These are phyloP conservation scores for Thymus quinquecostatus DNA, from an alignment of 257 asterid species.

Conservation along the genomic window DNA sequence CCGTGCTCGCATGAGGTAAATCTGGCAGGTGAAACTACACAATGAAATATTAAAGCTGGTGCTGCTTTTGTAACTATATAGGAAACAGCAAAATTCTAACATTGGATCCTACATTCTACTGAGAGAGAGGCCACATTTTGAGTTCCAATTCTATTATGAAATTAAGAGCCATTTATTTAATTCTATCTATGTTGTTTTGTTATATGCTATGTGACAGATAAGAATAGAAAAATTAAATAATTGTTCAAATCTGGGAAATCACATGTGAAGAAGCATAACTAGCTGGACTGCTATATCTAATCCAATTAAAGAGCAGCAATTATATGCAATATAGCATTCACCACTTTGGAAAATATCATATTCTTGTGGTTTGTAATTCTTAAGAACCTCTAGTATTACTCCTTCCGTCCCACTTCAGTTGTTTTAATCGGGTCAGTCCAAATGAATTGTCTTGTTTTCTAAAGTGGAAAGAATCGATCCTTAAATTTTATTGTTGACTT, in stretches of 20 bases:
- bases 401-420: too few species aligned
- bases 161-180: neutral
- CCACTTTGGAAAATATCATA: too few species aligned
- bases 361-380: neutral
- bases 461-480: too few species aligned
- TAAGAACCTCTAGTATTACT: neutral
- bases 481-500: too few species aligned
- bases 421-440: too few species aligned
- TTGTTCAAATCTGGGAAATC: constrained; percentile 3
- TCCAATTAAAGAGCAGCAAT: constrained; percentile 6
- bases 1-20: constrained; percentile 60
- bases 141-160: neutral
- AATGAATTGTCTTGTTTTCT: too few species aligned
- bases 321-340: too few species aligned
- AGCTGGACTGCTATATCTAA: neutral
- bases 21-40: neutral
- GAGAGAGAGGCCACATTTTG: neutral
- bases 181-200: neutral
- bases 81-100: neutral
- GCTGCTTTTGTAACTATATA: neutral
- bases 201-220: constrained; percentile 16
- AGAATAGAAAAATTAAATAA: neutral
- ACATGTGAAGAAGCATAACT: constrained; percentile 13
- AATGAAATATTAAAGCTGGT: neutral
- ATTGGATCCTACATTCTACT: constrained; percentile 10